Evolutionary conservation across 352 stramenopile genomes (phyloP), one percentile per base, ranked within the genome.

Genomic region (Phytopythium sindhum): DNA sequence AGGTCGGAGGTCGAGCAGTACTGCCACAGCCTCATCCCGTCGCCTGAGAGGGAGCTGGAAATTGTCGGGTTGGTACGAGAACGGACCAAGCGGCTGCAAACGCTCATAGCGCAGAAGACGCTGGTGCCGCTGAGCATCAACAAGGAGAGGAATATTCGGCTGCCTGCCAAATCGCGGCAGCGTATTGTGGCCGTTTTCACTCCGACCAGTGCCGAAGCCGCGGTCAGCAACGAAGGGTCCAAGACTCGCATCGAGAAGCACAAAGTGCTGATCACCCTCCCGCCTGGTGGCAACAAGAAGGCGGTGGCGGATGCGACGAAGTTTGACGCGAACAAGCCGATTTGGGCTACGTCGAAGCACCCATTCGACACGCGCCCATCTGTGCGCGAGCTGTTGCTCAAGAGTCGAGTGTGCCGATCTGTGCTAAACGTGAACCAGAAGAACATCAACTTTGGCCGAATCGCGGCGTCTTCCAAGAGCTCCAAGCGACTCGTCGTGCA

Each of bases 341-440:
- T 77, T 21, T 94, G 86, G 86, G 75, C 82, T 47, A 75, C 73
- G 45, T 86, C 83, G 0, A 92, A 89, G 56, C 88, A 96, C 57
- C 84, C 88, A 11, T 95, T 96, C 61, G 85, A 94, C 67, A 86
- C 81, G 37, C 69, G 84, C 0, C 63, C 81, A 35, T 95, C 86
- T 21, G 87, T 96, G 26, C 78, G 88, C 58, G 88, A 96, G 50
- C 65, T 96, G 42, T 68, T 96, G 9, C 72, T 96, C 7, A 93
- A 94, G 64, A 84, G 85, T 63, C 83, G 84, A 59, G 86, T 96
- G 12, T 95, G 84, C 42, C 85, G 87, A 21, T 95, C 87, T 1
- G 83, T 96, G 14, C 81, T 96, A 78, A 93, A 95, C 48, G 87
- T 96, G 54, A 96, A 96, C 60, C 88, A 96, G 69, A 96, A 96